Conservation (phyloP, 495 filamentous ascomycete genomes). For the Staphylotrichum longicolle region DNA sequence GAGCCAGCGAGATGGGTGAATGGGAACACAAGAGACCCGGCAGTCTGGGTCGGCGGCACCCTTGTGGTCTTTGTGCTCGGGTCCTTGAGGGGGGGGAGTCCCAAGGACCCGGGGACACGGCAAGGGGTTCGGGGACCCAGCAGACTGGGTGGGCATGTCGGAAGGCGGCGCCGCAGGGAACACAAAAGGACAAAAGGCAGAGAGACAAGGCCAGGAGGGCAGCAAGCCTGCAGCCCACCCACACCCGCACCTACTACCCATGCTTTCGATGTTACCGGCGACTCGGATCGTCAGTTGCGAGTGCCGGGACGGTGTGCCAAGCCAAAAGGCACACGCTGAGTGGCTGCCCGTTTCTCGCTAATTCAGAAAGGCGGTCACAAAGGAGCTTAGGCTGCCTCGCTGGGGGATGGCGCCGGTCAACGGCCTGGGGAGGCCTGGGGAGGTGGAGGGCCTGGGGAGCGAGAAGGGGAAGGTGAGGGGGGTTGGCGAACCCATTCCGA, state of each 20-base stretch:
- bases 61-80: slow-evolving; percentile 14
- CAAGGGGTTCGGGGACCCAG: slow-evolving; percentile 4
- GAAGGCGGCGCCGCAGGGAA: slow-evolving; percentile 8
- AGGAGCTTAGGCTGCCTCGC: not conserved
- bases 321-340: slow-evolving; percentile 3
- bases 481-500: too few species aligned
- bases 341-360: slow-evolving; percentile 3
- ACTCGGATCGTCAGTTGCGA: slow-evolving; percentile 13
- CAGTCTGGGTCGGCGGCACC: slow-evolving; percentile 19
- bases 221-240: not conserved
- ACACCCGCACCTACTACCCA: not conserved
- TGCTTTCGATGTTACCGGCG: slow-evolving; percentile 11
- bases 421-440: too few species aligned
- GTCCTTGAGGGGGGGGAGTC: not conserved
- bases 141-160: slow-evolving; percentile 14
- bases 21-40: slow-evolving; percentile 17
- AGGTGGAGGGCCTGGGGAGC: too few species aligned
- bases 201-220: not conserved
- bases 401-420: too few species aligned
- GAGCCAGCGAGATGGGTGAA: not conserved
- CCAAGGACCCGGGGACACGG: slow-evolving; percentile 3
- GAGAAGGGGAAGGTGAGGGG: too few species aligned
- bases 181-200: not conserved
- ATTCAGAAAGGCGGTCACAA: slow-evolving; percentile 6
- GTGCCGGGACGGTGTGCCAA: not conserved